A percentile compares a stretch with the other conserved stretches of the same genome.
Evolutionary conservation across 768 basidiomycete genomes (phyloP).

Genomic region (Naganishia antarctica): DNA sequence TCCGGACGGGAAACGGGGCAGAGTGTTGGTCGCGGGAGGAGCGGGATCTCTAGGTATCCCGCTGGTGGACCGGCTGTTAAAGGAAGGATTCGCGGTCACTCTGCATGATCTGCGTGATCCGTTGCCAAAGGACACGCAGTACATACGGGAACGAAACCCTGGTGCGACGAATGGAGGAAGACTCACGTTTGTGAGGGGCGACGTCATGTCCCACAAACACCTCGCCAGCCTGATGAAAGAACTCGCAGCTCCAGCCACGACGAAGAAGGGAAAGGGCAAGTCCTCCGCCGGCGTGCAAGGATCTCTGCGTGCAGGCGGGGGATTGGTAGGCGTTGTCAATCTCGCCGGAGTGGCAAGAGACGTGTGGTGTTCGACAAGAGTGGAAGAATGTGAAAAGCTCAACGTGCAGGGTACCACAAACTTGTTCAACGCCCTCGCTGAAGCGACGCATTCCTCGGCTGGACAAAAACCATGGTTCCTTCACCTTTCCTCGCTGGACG

Average conservation of each 20-base stretch:
- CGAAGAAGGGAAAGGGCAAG: background rate
- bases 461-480: constrained; percentile 42
- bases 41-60: constrained; percentile 40
- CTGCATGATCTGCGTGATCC: constrained; percentile 36
- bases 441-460: constrained; percentile 16
- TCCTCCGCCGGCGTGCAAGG: background rate
- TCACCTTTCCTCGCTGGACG: constrained; percentile 39
- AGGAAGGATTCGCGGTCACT: constrained; percentile 34
- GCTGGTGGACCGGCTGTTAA: constrained; percentile 31
- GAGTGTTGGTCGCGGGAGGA: constrained; percentile 40
- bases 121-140: constrained; percentile 15
- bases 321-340: constrained; percentile 40
- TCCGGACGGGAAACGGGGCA: constrained; percentile 16
- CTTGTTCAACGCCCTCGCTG: constrained; percentile 30
- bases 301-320: constrained; percentile 31
- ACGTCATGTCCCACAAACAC: background rate
- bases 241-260: background rate
- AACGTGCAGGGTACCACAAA: constrained; percentile 56
- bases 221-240: background rate
- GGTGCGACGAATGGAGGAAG: background rate
- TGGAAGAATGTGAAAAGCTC: constrained; percentile 36
- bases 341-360: constrained; percentile 38
- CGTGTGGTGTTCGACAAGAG: constrained; percentile 37
- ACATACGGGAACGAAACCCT: constrained; percentile 5
- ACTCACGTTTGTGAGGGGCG: constrained; percentile 12